Percentiles rank a stretch among this genome's conserved stretches.
These are phyloP conservation scores for Dioszegia hungarica DNA, from an alignment of 768 basidiomycete genomes.

Conservation along the genomic window DNA sequence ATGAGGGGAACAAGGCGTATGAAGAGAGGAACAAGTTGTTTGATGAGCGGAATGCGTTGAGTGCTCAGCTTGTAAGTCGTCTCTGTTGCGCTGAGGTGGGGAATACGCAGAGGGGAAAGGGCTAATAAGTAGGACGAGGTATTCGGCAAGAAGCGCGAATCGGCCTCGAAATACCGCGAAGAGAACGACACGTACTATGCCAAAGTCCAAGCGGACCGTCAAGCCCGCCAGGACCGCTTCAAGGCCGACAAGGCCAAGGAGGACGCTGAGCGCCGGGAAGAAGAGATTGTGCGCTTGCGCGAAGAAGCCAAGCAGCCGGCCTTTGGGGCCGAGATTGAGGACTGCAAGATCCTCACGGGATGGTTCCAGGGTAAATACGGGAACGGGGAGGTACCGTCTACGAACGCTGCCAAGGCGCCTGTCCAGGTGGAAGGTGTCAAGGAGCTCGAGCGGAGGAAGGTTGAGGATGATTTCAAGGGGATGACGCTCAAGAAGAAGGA, in stretches of 20 bases:
- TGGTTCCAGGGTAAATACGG: slow-evolving; percentile 49
- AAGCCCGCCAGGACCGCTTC: slow-evolving; percentile 80
- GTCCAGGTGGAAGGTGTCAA: slow-evolving; percentile 44
- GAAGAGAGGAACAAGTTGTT: slow-evolving; percentile 75
- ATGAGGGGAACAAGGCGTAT: slow-evolving; percentile 77
- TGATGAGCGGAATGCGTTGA: slow-evolving; percentile 74
- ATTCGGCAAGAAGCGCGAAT: slow-evolving; percentile 71
- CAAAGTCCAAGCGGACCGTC: slow-evolving; percentile 52
- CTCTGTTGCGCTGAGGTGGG: too few species aligned
- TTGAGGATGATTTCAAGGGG: slow-evolving; percentile 67
- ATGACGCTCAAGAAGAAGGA: slow-evolving; percentile 90
- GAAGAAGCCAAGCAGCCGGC: slow-evolving; percentile 90
- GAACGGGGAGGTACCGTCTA: slow-evolving; percentile 37
- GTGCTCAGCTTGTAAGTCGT: slow-evolving; percentile 51
- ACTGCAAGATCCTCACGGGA: slow-evolving; percentile 58
- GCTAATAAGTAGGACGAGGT: slow-evolving; percentile 59
- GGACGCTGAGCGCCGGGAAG: slow-evolving; percentile 68
- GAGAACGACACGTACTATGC: slow-evolving; percentile 61
- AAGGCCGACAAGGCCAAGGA: slow-evolving; percentile 69
- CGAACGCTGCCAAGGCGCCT: slow-evolving; percentile 26
- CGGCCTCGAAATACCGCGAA: slow-evolving; percentile 66
- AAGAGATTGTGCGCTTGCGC: slow-evolving; percentile 71
- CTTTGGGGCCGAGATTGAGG: slow-evolving; percentile 88
- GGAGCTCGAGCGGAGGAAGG: slow-evolving; percentile 76
- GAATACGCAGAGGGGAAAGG: too few species aligned